These are phyloP conservation scores for Xylaria sp. DNA, from an alignment of 2,329 filamentous ascomycete species.

Conservation along the genomic window DNA sequence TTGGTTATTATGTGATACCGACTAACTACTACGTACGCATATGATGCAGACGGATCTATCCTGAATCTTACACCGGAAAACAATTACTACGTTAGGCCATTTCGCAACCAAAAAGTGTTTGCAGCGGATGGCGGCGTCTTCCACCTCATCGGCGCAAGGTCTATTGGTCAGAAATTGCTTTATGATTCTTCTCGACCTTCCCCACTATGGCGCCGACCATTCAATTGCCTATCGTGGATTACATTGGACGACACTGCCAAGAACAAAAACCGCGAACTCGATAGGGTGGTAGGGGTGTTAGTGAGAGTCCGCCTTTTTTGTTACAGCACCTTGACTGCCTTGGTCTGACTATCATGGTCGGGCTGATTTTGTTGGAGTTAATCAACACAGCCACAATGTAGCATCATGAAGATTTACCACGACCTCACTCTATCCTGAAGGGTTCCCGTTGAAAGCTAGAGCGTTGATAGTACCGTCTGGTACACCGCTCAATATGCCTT, in stretches of 20 bases:
- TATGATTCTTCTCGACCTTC: not conserved
- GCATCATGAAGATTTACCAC: not conserved
- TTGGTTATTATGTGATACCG: too few relatives aligned
- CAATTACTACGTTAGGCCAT: not conserved
- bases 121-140: conserved; percentile 6
- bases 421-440: conserved; percentile 9
- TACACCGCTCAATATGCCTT: conserved; percentile 31
- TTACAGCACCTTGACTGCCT: too few relatives aligned
- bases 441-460: conserved; percentile 40
- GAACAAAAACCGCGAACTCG: too few relatives aligned
- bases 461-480: conserved; percentile 36
- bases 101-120: conserved; percentile 6
- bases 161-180: not conserved
- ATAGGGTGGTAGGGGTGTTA: too few relatives aligned
- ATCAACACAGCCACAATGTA: conserved; percentile 1
- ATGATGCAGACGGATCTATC: conserved; percentile 6
- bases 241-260: not conserved
- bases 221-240: not conserved
- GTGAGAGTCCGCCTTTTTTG: too few relatives aligned
- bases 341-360: not conserved
- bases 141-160: conserved; percentile 10
- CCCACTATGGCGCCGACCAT: not conserved
- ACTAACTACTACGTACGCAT: not conserved
- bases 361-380: not conserved
- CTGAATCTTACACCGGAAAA: not conserved